Evolutionary conservation across 129 eudicot species (phyloP).

Genomic region (Sambucus nigra): DNA sequence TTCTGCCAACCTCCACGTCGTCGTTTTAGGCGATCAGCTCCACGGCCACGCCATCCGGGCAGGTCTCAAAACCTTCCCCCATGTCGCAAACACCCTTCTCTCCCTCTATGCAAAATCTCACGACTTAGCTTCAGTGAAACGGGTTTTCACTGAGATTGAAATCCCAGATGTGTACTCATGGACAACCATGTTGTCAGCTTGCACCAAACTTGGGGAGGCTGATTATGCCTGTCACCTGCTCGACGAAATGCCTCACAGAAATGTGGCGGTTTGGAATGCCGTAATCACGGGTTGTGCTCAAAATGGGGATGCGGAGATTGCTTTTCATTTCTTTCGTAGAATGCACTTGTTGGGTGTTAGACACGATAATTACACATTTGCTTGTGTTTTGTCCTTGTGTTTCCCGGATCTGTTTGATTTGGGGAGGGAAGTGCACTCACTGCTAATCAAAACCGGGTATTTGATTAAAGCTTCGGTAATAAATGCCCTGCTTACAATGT

Average conservation of each 20-base stretch:
- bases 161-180: slow-evolving; percentile 71
- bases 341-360: slow-evolving; percentile 58
- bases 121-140: slow-evolving; percentile 40
- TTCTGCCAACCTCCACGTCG: slow-evolving; percentile 31
- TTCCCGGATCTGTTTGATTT: slow-evolving; percentile 33
- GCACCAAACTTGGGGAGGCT: slow-evolving; percentile 64
- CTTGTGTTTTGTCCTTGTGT: slow-evolving; percentile 72
- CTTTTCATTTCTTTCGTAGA: slow-evolving; percentile 39
- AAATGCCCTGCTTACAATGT: slow-evolving; percentile 73
- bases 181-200: slow-evolving; percentile 77
- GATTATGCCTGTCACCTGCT: slow-evolving; percentile 53
- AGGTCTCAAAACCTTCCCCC: slow-evolving; percentile 42
- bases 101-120: slow-evolving; percentile 55
- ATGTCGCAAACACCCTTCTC: slow-evolving; percentile 62
- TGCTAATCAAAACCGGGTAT: slow-evolving; percentile 61
- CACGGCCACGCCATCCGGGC: slow-evolving; percentile 44
- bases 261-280: slow-evolving; percentile 75
- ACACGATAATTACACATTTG: slow-evolving; percentile 71
- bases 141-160: slow-evolving; percentile 41
- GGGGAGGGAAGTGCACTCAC: slow-evolving; percentile 53
- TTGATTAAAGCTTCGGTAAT: slow-evolving; percentile 45
- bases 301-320: slow-evolving; percentile 34
- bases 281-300: slow-evolving; percentile 75
- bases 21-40: slow-evolving; percentile 43
- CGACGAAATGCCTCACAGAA: slow-evolving; percentile 47